Evolutionary conservation across 73 alveolate species (phyloP), one percentile per base, ranked within the genome.

Genomic region (Paramecium sexaurelia): DNA sequence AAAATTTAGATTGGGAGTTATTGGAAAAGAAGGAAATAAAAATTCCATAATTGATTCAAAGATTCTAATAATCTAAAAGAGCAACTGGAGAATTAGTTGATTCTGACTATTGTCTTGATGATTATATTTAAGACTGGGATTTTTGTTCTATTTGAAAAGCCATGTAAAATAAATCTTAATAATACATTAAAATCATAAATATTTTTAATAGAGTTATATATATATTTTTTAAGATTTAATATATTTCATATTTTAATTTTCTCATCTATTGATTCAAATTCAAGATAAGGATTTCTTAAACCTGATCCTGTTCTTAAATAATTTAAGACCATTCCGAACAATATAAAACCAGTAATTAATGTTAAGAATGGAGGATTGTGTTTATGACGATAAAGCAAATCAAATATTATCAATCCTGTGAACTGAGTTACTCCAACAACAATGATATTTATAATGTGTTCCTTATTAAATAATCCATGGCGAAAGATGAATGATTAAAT

Each of bases 321-420:
- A 10, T 71, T 71, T 29, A 71, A 3, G 5, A 40, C 61, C 56
- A 71, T 33, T 33, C 57, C 86, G 9, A 71, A n/a, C 26, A 71
- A 19, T 11, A 71, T 71, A 10, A 32, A 71, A 7, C 86, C 86
- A 71, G 86, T 71, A 33, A 71, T 37, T 8, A 71, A 17, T 5
- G 86, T 33, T 37, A 71, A 71, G 61, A 71, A 71, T 71, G 86
- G 86, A 5, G 86, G 66, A 71, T 71, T 32, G 17, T 35, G 43
- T 9, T 37, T 71, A 3, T 33, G 35, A 5, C 86, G 22, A 40
- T 71, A 71, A 33, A 71, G 86, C 1, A 71, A 5, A 71, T 71
- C 86, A 71, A 71, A 71, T n/a, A 71, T 5, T 20, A 71, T 35
- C 17, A 71, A 33, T 20, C 86, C 86, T 11, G 56, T 27, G 35